A percentile compares a stretch with the other conserved stretches of the same genome.
Evolutionary conservation across 179 eudicot genomes (phyloP).

Genomic region (Gypsophila paniculata): DNA sequence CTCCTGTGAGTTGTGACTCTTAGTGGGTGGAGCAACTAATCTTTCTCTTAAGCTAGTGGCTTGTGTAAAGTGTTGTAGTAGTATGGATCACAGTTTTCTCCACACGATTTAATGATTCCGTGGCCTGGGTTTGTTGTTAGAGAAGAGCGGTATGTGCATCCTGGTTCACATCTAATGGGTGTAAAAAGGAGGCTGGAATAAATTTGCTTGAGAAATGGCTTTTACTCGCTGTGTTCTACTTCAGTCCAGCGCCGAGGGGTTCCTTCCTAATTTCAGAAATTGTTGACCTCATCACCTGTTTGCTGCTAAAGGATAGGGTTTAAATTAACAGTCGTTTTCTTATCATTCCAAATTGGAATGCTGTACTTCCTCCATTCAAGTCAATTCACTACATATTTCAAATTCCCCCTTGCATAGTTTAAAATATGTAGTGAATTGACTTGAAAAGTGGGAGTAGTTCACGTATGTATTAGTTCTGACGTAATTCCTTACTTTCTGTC

Average conservation of each 20-base stretch:
- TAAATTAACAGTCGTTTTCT: background rate
- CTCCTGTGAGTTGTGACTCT: background rate
- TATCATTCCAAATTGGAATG: no score
- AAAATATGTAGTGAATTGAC: no score
- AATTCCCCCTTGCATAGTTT: no score
- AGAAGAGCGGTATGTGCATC: background rate
- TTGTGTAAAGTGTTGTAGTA: conserved; percentile 8
- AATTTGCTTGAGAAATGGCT: background rate
- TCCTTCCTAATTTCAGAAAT: background rate
- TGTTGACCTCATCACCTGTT: background rate
- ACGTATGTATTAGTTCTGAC: background rate
- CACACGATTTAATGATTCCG: background rate
- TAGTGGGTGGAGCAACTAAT: background rate
- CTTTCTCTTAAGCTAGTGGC: background rate
- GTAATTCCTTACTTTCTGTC: background rate
- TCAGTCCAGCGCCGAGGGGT: no score
- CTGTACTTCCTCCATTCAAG: no score
- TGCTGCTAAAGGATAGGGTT: background rate
- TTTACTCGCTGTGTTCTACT: background rate
- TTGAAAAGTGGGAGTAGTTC: no score
- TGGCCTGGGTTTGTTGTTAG: background rate
- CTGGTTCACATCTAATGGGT: background rate
- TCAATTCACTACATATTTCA: no score
- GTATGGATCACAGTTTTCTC: background rate
- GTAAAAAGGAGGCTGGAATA: background rate